A percentile compares a stretch with the other conserved stretches of the same genome.
phyloP scores from a whole-genome alignment of 345 rosid genomes.

The Sonneratia alba region DNA sequence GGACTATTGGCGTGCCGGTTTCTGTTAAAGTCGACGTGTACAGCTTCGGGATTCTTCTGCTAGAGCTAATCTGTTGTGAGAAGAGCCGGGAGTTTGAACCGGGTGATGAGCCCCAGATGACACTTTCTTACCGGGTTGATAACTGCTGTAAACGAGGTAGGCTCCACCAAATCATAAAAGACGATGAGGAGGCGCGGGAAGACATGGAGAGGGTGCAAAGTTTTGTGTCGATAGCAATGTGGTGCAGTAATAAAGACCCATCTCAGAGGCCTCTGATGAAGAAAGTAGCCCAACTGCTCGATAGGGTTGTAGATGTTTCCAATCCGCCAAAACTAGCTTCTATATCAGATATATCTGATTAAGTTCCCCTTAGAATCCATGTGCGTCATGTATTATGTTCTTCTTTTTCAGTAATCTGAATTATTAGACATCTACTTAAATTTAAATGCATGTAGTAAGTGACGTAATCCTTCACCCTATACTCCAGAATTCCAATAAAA shows the following conservation, averaged over 20 bases:
- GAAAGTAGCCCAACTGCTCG: conserved; percentile 10
- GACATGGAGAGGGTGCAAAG: conserved; percentile 6
- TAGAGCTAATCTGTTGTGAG: conserved; percentile 16
- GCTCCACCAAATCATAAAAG: background rate
- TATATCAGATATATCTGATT: background rate
- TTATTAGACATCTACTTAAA: no score
- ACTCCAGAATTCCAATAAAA: no score
- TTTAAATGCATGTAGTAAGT: no score
- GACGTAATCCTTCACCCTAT: no score
- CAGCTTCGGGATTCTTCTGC: conserved; percentile 20
- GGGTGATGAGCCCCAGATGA: background rate
- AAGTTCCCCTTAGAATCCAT: no score
- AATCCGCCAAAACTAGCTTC: conserved; percentile 3
- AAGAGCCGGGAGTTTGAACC: background rate
- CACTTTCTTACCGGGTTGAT: conserved; percentile 3
- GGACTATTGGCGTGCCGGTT: conserved; percentile 12
- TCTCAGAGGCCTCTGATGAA: conserved; percentile 9
- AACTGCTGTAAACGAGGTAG: conserved; percentile 5
- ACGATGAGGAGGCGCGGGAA: background rate
- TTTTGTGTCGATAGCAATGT: conserved; percentile 8
- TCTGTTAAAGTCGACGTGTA: conserved; percentile 26
- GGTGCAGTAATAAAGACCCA: conserved; percentile 13
- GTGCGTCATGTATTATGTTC: no score
- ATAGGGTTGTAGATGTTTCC: conserved; percentile 8
- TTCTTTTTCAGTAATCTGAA: no score